These are phyloP conservation scores for Telopea speciosissima DNA, from an alignment of 177 flowering plant genomes.

Conservation along the genomic window DNA sequence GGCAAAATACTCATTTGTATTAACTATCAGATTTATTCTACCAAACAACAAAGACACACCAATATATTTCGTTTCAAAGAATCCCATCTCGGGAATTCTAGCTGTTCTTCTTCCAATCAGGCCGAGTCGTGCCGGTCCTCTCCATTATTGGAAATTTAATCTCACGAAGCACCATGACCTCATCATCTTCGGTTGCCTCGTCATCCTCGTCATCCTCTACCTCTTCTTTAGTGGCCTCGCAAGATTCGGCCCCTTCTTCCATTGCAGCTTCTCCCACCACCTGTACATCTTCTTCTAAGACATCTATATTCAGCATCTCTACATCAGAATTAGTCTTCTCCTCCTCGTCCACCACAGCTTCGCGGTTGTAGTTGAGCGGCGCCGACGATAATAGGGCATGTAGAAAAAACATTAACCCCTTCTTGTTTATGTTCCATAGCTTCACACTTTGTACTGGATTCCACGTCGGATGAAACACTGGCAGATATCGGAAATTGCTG, in stretches of 20 bases:
- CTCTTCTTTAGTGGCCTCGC: slow-evolving; percentile 4
- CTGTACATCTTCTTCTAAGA: too few species aligned
- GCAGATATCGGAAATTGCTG: slow-evolving; percentile 5
- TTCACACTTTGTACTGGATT: slow-evolving; percentile 4
- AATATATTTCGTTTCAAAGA: too few species aligned
- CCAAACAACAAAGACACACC: too few species aligned
- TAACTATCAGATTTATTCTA: too few species aligned
- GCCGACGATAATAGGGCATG: neutral
- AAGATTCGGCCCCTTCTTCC: neutral
- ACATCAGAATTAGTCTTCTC: neutral
- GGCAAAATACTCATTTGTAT: too few species aligned
- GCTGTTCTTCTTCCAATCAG: too few species aligned
- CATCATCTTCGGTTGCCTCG: too few species aligned
- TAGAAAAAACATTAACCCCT: slow-evolving; percentile 6
- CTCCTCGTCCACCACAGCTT: neutral
- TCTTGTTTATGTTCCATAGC: slow-evolving; percentile 11
- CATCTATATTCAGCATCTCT: neutral
- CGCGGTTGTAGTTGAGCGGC: neutral
- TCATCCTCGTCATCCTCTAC: neutral
- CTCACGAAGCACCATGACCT: neutral
- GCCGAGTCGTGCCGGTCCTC: neutral
- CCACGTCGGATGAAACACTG: slow-evolving; percentile 7
- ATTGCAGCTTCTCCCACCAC: too few species aligned
- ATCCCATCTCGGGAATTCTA: too few species aligned
- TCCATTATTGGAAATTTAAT: slow-evolving; percentile 10